Evolutionary conservation across 1,139 yeast genomes (phyloP).

Genomic region (Sugiyamaella grinbergsii): DNA sequence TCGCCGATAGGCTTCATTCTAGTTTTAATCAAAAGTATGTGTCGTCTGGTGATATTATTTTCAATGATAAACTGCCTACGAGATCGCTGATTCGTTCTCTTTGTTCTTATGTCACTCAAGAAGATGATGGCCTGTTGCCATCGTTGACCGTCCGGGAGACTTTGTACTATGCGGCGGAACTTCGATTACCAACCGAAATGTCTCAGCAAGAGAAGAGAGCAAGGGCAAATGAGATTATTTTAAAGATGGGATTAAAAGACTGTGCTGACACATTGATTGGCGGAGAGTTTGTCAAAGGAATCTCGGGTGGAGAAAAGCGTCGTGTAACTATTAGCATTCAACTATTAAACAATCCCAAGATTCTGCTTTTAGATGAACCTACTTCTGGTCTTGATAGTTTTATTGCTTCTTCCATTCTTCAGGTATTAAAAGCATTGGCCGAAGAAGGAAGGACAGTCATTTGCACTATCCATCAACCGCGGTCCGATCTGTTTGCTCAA

Average conservation of each 20-base stretch:
- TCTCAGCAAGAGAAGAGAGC: conserved; percentile 38
- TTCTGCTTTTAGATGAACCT: conserved; percentile 80
- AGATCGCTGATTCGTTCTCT: conserved; percentile 52
- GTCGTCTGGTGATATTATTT: conserved; percentile 47
- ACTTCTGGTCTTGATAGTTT: conserved; percentile 86
- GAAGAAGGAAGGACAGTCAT: conserved; percentile 68
- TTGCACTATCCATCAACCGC: conserved; percentile 84
- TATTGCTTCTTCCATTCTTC: conserved; percentile 70
- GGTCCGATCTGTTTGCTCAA: conserved; percentile 59
- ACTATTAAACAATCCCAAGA: conserved; percentile 67
- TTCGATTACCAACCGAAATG: conserved; percentile 51
- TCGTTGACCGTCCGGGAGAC: conserved; percentile 79
- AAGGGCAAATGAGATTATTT: conserved; percentile 57
- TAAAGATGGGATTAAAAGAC: conserved; percentile 70
- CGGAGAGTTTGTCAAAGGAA: conserved; percentile 68
- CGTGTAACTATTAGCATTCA: conserved; percentile 83
- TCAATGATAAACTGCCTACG: conserved; percentile 50
- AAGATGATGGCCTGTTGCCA: conserved; percentile 70
- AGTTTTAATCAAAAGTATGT: conserved; percentile 46
- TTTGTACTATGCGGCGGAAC: conserved; percentile 65
- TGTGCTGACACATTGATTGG: conserved; percentile 81
- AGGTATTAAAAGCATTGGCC: conserved; percentile 60
- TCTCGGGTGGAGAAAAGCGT: conserved; percentile 85
- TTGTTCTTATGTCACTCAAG: conserved; percentile 78
- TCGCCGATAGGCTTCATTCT: conserved; percentile 64